A percentile compares a stretch with the other conserved stretches of the same genome.
These are phyloP conservation scores for Candida xyloterini DNA, from an alignment of 805 yeast species.

Conservation along the genomic window DNA sequence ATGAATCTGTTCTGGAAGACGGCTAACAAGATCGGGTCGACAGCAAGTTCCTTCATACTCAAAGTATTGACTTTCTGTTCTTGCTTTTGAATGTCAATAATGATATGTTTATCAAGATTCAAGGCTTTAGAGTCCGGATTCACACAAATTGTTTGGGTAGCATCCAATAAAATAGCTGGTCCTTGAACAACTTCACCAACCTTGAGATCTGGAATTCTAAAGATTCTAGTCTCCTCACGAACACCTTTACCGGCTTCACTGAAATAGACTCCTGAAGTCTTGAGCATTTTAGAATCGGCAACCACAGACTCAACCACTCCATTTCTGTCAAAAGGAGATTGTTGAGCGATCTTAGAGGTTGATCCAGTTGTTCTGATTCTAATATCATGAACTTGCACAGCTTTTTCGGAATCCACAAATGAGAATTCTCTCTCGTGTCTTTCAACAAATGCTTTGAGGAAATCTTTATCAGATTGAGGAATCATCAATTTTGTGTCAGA, in stretches of 20 bases:
- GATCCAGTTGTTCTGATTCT: slow-evolving; percentile 68
- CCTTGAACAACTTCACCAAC: slow-evolving; percentile 50
- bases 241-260: slow-evolving; percentile 73
- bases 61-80: slow-evolving; percentile 36
- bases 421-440: slow-evolving; percentile 67
- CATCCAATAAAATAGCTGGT: slow-evolving; percentile 35
- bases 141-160: slow-evolving; percentile 35
- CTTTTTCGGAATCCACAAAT: slow-evolving; percentile 52
- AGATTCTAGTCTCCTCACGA: slow-evolving; percentile 53
- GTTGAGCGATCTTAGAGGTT: slow-evolving; percentile 40
- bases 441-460: slow-evolving; percentile 44
- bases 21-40: slow-evolving; percentile 10
- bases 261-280: slow-evolving; percentile 55
- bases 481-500: slow-evolving; percentile 78
- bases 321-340: slow-evolving; percentile 12
- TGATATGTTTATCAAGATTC: slow-evolving; percentile 33
- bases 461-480: slow-evolving; percentile 33
- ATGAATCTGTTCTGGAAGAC: slow-evolving; percentile 12
- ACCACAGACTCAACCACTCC: slow-evolving; percentile 74
- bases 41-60: slow-evolving; percentile 16
- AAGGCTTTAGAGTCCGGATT: slow-evolving; percentile 31
- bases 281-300: slow-evolving; percentile 54
- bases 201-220: slow-evolving; percentile 21
- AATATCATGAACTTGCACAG: slow-evolving; percentile 61
- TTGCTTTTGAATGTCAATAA: slow-evolving; percentile 24